Evolutionary conservation across 352 stramenopile species (phyloP), one percentile per base, ranked within the genome.

Genomic region (Pythium oligandrum): DNA sequence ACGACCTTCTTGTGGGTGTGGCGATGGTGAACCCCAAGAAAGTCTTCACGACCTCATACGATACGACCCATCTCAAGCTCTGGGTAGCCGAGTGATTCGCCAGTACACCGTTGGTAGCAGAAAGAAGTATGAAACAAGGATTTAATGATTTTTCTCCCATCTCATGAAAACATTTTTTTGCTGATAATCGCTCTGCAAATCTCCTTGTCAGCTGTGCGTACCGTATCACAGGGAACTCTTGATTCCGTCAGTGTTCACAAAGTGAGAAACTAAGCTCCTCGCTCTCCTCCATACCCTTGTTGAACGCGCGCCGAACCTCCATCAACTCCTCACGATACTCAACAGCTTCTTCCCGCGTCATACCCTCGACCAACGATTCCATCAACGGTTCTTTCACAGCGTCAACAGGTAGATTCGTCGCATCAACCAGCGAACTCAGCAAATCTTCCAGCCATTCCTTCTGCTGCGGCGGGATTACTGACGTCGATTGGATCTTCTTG

Each of bases 11-110:
- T 31, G 73, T 64, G 3, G 82, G 78, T 10, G 78, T 91, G 30
- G 66, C 46, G 3, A 88, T 91, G 43, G 52, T 56, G 38, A 70
- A 56, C 7, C 60, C 56, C 4, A 86, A 78, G 51, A 79, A 32
- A 37, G 53, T 90, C 33, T 64, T 83, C 40, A 90, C 80, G 17
- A 54, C 68, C 0, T 57, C 76, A 17, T 93, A 88, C 54, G 83
- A 93, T 63, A 82, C 66, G 11, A 67, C 61, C 12, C 69, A 90
- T 51, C 61, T 90, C 51, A 90, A 91, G 60, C 53, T 86, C 34
- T 90, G 80, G 78, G 68, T 73, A 31, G 63, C 72, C 4, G 70
- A 87, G 57, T 86, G 77, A 66, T 26, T 26, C 17, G 17, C 17
- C 17, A 26, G 17, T 26, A 26, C 17, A 26, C 17, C 17, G 17